Evolutionary conservation across 306 rosid species (phyloP).

Genomic region (Quercus aquifolioides): DNA sequence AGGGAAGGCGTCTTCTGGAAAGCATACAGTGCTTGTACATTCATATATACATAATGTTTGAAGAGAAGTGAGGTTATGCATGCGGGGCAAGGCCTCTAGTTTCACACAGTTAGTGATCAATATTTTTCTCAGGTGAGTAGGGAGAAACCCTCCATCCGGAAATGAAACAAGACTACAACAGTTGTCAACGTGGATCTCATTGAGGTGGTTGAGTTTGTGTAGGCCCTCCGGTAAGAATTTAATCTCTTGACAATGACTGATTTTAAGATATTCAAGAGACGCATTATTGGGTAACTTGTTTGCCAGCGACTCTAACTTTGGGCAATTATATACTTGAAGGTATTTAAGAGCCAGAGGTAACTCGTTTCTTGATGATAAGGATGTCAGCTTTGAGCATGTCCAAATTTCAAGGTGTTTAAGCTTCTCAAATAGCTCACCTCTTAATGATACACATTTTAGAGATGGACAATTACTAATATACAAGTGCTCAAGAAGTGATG

Average conservation of each 20-base stretch:
- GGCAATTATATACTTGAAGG: background rate
- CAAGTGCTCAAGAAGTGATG: background rate
- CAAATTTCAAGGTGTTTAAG: too few species aligned
- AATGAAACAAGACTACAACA: conserved; percentile 14
- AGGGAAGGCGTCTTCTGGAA: background rate
- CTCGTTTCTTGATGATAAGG: background rate
- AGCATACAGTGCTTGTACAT: background rate
- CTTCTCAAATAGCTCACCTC: too few species aligned
- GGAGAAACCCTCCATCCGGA: conserved; percentile 9
- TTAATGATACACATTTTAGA: background rate
- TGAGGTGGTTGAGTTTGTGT: background rate
- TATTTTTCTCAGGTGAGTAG: background rate
- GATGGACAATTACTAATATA: background rate
- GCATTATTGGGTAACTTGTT: background rate
- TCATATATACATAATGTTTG: background rate
- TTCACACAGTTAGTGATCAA: background rate
- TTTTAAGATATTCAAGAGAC: background rate
- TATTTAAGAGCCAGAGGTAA: conserved; percentile 10
- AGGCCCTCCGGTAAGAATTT: conserved; percentile 12
- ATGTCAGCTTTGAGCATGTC: background rate
- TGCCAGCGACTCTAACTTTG: background rate
- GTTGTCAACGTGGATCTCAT: background rate
- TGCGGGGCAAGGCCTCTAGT: conserved; percentile 5
- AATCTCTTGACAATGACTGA: conserved; percentile 11
- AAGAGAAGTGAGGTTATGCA: conserved; percentile 9